phyloP scores from a whole-genome alignment of 139 green algal species.

The Closterium sp. region DNA sequence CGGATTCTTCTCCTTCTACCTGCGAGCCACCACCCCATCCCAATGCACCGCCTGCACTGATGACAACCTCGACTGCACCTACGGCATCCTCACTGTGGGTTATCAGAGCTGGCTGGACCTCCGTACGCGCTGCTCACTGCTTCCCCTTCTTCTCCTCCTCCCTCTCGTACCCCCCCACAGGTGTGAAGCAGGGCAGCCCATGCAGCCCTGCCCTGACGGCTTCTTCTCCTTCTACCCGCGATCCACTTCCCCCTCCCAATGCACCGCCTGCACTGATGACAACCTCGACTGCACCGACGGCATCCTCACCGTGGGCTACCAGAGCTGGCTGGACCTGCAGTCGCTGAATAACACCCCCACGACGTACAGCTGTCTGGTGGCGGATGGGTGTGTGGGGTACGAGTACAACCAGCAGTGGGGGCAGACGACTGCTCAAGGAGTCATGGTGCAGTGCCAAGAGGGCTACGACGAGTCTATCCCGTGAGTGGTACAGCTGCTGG shows the following conservation, averaged over 20 bases:
- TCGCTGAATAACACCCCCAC: neutral
- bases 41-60: neutral
- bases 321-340: slow-evolving; percentile 1
- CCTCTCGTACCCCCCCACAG: neutral
- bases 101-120: slow-evolving; percentile 2
- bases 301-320: neutral
- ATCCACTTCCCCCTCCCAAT: neutral
- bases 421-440: too few species aligned
- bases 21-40: neutral
- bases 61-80: neutral
- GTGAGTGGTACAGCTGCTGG: neutral
- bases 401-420: neutral
- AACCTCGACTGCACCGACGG: neutral
- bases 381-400: neutral
- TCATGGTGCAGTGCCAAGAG: too few species aligned
- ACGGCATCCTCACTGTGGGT: neutral
- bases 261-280: neutral
- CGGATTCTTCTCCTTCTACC: slow-evolving; percentile 6
- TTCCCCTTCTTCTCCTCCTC: too few species aligned
- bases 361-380: neutral
- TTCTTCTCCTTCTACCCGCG: slow-evolving; percentile 10
- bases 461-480: too few species aligned
- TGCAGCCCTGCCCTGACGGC: neutral
- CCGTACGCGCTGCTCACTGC: too few species aligned
- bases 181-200: neutral